Evolutionary conservation across 208 protist genomes (phyloP).

Genomic region (Paratrypanosoma confusum): DNA sequence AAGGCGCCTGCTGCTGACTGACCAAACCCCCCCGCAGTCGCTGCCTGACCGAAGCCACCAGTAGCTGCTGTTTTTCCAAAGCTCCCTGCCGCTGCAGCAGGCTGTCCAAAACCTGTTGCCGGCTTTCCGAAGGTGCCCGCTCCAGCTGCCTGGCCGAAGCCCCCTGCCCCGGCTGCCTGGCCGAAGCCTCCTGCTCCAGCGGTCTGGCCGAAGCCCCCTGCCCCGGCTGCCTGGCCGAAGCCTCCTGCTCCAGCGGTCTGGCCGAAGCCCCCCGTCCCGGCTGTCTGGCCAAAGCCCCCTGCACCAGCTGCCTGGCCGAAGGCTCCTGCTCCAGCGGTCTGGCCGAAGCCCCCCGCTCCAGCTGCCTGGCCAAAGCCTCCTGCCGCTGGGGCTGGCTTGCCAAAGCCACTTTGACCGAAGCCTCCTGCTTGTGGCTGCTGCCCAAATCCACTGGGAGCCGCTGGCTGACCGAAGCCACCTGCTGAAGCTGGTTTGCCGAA

Average conservation of each 20-base stretch:
- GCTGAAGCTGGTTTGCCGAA: conserved; percentile 1
- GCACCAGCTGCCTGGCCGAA: conserved; percentile 25
- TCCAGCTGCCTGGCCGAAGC: no score
- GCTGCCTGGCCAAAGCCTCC: conserved; percentile 31
- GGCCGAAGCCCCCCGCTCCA: background rate
- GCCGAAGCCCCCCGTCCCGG: conserved; percentile 8
- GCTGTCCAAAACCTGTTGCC: conserved; percentile 9
- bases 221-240: conserved; percentile 21
- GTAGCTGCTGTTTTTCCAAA: conserved; percentile 5
- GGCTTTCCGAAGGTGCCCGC: conserved; percentile 7
- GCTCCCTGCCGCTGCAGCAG: background rate
- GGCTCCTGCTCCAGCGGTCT: no score
- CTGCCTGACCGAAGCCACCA: conserved; percentile 10
- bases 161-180: conserved; percentile 14
- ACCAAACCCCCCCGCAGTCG: conserved; percentile 1
- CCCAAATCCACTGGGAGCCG: conserved; percentile 28
- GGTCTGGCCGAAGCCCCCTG: background rate
- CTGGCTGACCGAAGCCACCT: conserved; percentile 20
- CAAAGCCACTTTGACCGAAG: conserved; percentile 14
- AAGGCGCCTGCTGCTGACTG: conserved; percentile 6
- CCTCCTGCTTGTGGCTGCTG: conserved; percentile 7
- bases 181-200: conserved; percentile 28
- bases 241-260: conserved; percentile 3
- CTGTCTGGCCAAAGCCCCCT: conserved; percentile 27
- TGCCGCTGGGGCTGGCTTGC: conserved; percentile 11